A percentile compares a stretch with the other conserved stretches of the same genome.
Conservation (phyloP, 2,329 filamentous ascomycete genomes). For the Scortechinia acanthostroma region DNA sequence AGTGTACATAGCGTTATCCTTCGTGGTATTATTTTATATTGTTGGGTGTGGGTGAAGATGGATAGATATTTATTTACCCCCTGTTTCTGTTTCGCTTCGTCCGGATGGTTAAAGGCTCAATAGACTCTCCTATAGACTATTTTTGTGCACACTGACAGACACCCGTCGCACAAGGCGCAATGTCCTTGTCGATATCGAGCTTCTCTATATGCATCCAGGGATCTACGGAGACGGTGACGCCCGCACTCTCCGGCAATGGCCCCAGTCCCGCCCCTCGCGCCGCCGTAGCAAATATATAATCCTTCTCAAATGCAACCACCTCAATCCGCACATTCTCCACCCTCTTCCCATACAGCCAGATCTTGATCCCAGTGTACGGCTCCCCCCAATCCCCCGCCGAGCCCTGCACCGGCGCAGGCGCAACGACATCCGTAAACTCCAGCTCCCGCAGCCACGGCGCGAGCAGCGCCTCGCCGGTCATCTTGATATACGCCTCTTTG, state of each 20-base stretch:
- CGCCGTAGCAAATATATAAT: slow-evolving; percentile 51
- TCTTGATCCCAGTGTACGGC: slow-evolving; percentile 31
- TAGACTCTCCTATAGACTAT: no score
- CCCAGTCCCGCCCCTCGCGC: slow-evolving; percentile 26
- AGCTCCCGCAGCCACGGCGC: slow-evolving; percentile 51
- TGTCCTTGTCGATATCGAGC: slow-evolving; percentile 36
- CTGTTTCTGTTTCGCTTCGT: no score
- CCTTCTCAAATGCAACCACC: slow-evolving; percentile 46
- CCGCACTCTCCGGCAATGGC: no score
- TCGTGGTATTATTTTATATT: no score
- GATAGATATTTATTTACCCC: no score
- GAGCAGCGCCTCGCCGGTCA: slow-evolving; percentile 55
- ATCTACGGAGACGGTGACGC: slow-evolving; percentile 2
- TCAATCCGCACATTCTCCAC: slow-evolving; percentile 45
- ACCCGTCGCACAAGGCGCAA: slow-evolving; percentile 27
- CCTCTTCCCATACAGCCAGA: slow-evolving; percentile 33
- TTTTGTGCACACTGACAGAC: slow-evolving; percentile 18
- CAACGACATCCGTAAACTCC: slow-evolving; percentile 50
- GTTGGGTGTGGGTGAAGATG: no score
- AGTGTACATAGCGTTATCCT: no score
- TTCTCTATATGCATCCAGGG: slow-evolving; percentile 17
- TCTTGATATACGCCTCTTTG: slow-evolving; percentile 63
- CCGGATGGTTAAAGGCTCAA: no score
- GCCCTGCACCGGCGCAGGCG: slow-evolving; percentile 22
- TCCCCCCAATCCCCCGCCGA: slow-evolving; percentile 2